phyloP scores from a whole-genome alignment of 495 filamentous ascomycete genomes.

The Aspergillus heteromorphus region DNA sequence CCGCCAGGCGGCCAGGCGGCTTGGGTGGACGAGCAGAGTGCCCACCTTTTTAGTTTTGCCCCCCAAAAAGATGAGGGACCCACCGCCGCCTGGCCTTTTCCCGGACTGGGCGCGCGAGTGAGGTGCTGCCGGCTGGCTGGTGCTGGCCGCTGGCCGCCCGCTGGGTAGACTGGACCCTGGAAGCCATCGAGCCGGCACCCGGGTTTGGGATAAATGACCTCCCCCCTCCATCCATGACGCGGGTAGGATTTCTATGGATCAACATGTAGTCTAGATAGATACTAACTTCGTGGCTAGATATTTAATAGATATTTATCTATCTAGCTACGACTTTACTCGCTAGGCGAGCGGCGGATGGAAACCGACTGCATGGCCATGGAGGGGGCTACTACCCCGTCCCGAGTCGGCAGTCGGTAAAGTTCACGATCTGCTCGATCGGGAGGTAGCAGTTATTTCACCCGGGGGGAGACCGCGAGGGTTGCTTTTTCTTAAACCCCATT shows the following conservation, averaged over 20 bases:
- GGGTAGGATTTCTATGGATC: too few species aligned
- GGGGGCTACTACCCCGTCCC: too few species aligned
- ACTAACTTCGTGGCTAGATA: too few species aligned
- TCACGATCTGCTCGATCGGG: background rate
- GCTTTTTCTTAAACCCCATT: background rate
- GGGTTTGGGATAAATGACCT: constrained; percentile 11
- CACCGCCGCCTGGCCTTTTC: background rate
- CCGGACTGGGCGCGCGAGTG: background rate
- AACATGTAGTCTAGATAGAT: too few species aligned
- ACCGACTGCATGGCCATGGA: too few species aligned
- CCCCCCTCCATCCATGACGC: background rate
- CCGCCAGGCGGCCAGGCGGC: too few species aligned
- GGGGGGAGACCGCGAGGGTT: background rate
- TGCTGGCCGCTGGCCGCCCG: constrained; percentile 1
- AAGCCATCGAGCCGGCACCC: background rate
- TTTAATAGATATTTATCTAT: too few species aligned
- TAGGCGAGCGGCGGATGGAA: too few species aligned
- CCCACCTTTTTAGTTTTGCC: background rate
- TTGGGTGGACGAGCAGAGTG: constrained; percentile 1
- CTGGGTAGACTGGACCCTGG: background rate
- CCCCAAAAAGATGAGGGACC: background rate
- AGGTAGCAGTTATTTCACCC: background rate
- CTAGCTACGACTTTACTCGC: too few species aligned
- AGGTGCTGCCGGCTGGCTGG: background rate
- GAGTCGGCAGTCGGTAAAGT: background rate